Base-by-base conservation (phyloP, 768 basidiomycete species). In the Lentinula aciculospora region DNA sequence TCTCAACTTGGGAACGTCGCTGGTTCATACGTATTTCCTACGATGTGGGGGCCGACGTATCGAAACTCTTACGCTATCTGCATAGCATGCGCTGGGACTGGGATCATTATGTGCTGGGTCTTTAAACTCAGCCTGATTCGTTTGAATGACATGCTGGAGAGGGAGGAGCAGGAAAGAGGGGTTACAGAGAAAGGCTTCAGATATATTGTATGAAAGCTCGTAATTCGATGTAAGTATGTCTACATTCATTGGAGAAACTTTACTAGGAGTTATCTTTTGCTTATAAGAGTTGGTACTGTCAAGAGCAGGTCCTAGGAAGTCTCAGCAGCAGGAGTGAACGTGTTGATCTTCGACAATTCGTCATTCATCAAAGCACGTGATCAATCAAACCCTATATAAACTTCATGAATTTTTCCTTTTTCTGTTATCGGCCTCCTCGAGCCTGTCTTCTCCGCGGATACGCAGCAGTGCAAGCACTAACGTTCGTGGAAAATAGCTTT, bases 1-100 rank as follows among this genome's bases (percentile, higher is more conserved):
- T 84, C 86, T 31, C 86, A 91, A 66, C 76, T 94, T 25, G 94
- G 93, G 4, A 95, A 94, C 70, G 77, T 95, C 57, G 78, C 86
- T 17, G 92, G 92, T 60, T 86, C 89, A 74, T 88, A 89, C 65
- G 74, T 85, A 42, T 89, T 86, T 85, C 86, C 83, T 10, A 71
- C 68, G 36, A 63, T 59, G 7, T 89, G 86, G 86, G 87, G 86
- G 7, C 86, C 85, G 27, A 80, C 81, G 0, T 92, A 89, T 70
- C 69, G 71, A 2, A 74, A 74, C 46, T 80, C 80, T 3, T 86
- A 78, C 69, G 79, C 72, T 34, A 85, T 86, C 61, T 82, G 80
- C 67, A 80, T 84, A 53, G 74, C 80, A 58, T 80, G 81, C 50
- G 81, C 74, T 56, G 80, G 76, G 25, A 60, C 75, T 29, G 72